phyloP scores from a whole-genome alignment of 441 rosid species.

The Pelargonium myrrhifolium region DNA sequence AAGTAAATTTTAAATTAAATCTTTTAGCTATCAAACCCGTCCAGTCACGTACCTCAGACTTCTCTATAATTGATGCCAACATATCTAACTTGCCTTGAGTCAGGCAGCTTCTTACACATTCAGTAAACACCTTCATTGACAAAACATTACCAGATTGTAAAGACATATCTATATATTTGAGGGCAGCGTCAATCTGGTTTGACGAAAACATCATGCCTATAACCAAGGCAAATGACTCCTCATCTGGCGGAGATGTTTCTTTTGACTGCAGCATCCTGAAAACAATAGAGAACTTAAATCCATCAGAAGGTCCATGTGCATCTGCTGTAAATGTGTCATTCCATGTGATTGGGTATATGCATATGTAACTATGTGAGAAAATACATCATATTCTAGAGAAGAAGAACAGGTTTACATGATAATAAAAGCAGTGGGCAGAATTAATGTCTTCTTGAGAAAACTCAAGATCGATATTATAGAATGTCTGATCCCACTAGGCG shows the following conservation, averaged over 20 bases:
- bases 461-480: no score
- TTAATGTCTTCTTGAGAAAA: neutral
- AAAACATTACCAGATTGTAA: slow-evolving; percentile 50
- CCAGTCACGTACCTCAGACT: slow-evolving; percentile 62
- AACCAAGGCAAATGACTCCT: slow-evolving; percentile 69
- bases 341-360: neutral
- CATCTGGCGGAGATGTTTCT: slow-evolving; percentile 72
- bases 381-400: neutral
- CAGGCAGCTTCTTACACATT: slow-evolving; percentile 45
- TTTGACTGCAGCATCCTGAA: slow-evolving; percentile 79
- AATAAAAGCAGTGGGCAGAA: neutral
- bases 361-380: neutral
- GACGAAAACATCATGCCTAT: slow-evolving; percentile 43
- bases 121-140: slow-evolving; percentile 33
- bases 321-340: neutral
- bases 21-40: slow-evolving; percentile 11
- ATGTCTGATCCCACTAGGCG: no score
- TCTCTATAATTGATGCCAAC: slow-evolving; percentile 66
- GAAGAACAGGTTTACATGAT: neutral
- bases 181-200: slow-evolving; percentile 52
- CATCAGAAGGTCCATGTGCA: neutral
- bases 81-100: slow-evolving; percentile 48
- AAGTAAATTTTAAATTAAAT: slow-evolving; percentile 1
- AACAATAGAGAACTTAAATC: slow-evolving; percentile 23
- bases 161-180: slow-evolving; percentile 50